Evolutionary conservation across 192 early-diverging fungal species (phyloP), one percentile per base, ranked within the genome.

Genomic region (Coemansia sp.): DNA sequence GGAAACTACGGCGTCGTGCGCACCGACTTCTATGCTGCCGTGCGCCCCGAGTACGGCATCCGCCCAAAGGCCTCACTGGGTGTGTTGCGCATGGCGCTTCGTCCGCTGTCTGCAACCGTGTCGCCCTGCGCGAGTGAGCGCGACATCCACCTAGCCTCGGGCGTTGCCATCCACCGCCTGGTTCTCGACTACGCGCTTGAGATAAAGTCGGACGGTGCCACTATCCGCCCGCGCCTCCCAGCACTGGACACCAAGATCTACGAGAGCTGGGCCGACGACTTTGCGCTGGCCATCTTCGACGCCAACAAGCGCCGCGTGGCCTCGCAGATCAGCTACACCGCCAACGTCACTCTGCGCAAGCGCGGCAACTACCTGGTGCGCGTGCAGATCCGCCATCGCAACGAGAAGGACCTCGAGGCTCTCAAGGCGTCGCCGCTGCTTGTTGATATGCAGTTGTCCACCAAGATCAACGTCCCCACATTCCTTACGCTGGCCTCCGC

Each of bases 301-400:
- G 82, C 78, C 12, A 90, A 93, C 84, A 91, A 94, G 84, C 86
- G 88, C 61, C 75, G 90, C 7, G 58, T 94, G 18, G 86, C 81
- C 0, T 86, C 83, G 21, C 78, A 90, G 52, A 92, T 92, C 79
- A 85, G 91, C 26, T 96, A 94, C 72, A 69, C 90, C 26, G 89
- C 88, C 60, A 68, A 65, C 0, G 65, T 93, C 19, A 90, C 90
- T 43, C 69, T 99, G 9, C 68, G 77, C 22, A 84, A 86, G 65
- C 87, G 88, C 74, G 97, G 97, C 37, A 93, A 93, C 48, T 98
- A 97, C 74, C 86, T 86, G 5, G 77, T 96, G 32, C 90, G 88
- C 22, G 90, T 89, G 39, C 95, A 94, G 80, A 66, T 99, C 15
- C 79, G 88, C 26, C 90, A 91, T 22, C 80, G 88, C 55, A 84